These are phyloP conservation scores for Coriolopsis trogii DNA, from an alignment of 1,284 basidiomycete species.

Conservation along the genomic window DNA sequence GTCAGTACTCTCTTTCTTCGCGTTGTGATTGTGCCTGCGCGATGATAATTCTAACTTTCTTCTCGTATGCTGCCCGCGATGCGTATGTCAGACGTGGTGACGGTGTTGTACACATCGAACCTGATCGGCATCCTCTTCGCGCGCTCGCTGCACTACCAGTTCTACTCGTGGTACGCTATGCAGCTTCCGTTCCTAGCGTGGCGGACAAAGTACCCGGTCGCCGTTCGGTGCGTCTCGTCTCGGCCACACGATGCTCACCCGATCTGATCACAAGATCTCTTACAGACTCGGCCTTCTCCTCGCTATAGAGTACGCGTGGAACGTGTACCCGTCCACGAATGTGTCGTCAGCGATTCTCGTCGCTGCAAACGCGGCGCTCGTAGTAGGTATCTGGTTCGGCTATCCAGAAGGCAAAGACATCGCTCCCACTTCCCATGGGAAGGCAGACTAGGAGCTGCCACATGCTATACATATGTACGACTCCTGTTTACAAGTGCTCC, in stretches of 20 bases:
- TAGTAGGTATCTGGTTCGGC: constrained; percentile 70
- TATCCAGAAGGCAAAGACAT: constrained; percentile 43
- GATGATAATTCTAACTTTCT: too few species aligned
- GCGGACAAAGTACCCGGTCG: constrained; percentile 66
- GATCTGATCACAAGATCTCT: neutral
- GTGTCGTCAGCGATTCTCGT: constrained; percentile 71
- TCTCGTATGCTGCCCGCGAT: too few species aligned
- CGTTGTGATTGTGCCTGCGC: neutral
- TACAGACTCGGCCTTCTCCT: constrained; percentile 63
- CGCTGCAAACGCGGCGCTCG: constrained; percentile 55
- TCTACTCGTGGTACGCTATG: constrained; percentile 97
- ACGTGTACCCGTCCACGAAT: constrained; percentile 81
- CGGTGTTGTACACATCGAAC: constrained; percentile 89
- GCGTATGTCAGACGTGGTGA: constrained; percentile 66
- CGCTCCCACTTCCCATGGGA: too few species aligned
- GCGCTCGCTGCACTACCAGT: constrained; percentile 98
- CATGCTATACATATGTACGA: too few species aligned
- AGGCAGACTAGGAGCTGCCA: too few species aligned
- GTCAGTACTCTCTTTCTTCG: constrained; percentile 43
- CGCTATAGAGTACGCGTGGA: constrained; percentile 86
- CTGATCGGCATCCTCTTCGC: constrained; percentile 91
- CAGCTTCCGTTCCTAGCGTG: constrained; percentile 88
- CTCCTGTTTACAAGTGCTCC: too few species aligned
- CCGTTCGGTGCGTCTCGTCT: constrained; percentile 55
- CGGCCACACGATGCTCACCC: too few species aligned